Base-by-base conservation (phyloP, 2,329 filamentous ascomycete species). In the Parastagonospora nodorum region DNA sequence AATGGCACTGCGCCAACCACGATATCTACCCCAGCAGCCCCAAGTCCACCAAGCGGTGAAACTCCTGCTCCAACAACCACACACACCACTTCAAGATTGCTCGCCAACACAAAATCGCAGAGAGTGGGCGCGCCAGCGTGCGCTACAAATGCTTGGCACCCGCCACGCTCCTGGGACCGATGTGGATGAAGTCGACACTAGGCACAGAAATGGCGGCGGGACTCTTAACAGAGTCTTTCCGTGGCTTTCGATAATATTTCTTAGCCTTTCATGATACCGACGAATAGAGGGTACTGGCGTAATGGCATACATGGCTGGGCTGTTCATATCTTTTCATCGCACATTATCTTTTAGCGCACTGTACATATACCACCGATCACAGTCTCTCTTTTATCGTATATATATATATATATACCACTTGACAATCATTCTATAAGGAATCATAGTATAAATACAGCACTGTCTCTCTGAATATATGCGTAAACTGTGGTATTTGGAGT, bases 81-180 rank as follows among this genome's bases (percentile, higher is more conserved):
- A 32, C 19, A 46, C 10, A 45, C 36, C 11, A 27, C 42, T 5
- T 5, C 58, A 48, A 19, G 51, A 53, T 31, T 63, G 57, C 35
- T 11, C 49, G 12, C 59, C 61, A 16, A 50, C 58, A 0, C 65
- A 67, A 5, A 67, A 72, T 30, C 67, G 76, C 33, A 61, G 76
- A 45, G 76, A 79, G 50, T 78, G 77, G 76, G 76, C 77, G 5
- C 70, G 76, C 4, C 74, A 77, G 51, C 67, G 78, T 39, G 77
- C 77, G 8, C 52, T 78, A n/a, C 64, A 71, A 8, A 69, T 80
- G 60, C 67, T 79, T 5, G 77, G 76, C n/a, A 61, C 61, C 37
- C 54, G 58, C 2, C 53, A 61, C 9, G 56, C 51, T 10, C 64
- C 68, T 2, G 45, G 53, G 10, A 56, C 51, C 28, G 60, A 59